Base-by-base conservation (phyloP, 2,329 filamentous ascomycete species). In the Venturia asperata region DNA sequence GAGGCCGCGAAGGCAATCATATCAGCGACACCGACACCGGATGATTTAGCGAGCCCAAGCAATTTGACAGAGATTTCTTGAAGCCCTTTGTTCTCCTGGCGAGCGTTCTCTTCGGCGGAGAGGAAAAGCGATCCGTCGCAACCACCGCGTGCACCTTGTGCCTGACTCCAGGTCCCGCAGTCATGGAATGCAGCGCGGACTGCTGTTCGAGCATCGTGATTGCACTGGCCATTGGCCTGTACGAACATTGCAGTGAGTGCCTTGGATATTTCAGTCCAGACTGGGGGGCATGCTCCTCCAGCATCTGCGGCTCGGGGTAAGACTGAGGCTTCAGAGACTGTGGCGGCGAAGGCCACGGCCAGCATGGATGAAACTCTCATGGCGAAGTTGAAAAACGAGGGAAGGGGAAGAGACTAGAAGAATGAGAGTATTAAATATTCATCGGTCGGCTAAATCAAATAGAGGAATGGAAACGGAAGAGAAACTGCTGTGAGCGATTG, bases 1-100 rank as follows among this genome's bases (percentile, higher is more conserved):
- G 74, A 75, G n/a, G 68, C 77, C 1, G 77, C 80, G 61, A 82
- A 79, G 69, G 83, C 81, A 47, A 83, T 80, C 21, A 85, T 73
- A 71, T 85, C 83, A 21, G 82, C 83, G 68, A 82, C 80, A 13
- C 77, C 74, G n/a, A 83, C 76, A 19, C 74, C 72, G 66, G 77
- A 80, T 65, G 77, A 74, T 27, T 69, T 66, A 63, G 77, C 77
- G 68, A 81, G 76, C 0, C 66, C 66, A 47, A 73, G 70, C 4
- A 80, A 75, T 37, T 76, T 70, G 4, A 65, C 66, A 7, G 75
- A 77, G 52, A 82, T 79, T 9, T 70, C 72, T 66, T 77, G 71
- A 4, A 85, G 74, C 0, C 81, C 82, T 24, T 70, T 73, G 71
- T 85, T 76, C 55, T 77, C 76, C 1, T 68, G 37, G 2, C 77